Conservation (phyloP, 495 filamentous ascomycete genomes). For the Letharia lupina region DNA sequence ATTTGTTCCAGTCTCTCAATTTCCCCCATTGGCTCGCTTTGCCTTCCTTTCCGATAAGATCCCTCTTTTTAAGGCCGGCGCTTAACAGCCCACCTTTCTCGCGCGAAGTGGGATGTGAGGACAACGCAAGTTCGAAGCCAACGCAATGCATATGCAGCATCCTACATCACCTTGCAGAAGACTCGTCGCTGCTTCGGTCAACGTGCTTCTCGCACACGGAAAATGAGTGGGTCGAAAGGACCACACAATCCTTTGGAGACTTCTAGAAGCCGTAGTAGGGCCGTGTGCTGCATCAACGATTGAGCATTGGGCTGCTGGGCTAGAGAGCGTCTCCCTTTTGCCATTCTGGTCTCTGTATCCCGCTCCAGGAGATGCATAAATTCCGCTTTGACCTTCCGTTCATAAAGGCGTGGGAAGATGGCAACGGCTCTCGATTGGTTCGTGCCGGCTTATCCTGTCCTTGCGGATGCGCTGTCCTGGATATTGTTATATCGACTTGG, state of each 20-base stretch:
- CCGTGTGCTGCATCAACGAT: not conserved
- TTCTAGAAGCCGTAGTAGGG: not conserved
- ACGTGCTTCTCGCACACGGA: constrained; percentile 1
- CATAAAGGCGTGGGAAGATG: not conserved
- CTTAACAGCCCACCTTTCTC: not conserved
- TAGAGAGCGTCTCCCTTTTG: not conserved
- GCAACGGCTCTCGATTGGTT: not conserved
- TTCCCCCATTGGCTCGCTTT: not conserved
- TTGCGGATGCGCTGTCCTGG: not conserved
- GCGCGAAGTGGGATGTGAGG: constrained; percentile 11
- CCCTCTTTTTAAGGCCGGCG: not conserved
- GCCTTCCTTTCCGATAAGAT: not conserved
- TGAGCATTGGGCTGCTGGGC: not conserved
- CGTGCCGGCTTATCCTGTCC: not conserved
- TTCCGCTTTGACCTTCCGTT: constrained; percentile 1
- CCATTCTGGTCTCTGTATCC: not conserved
- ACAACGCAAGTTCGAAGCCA: not conserved
- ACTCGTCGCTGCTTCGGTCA: constrained; percentile 4
- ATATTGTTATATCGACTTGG: not conserved
- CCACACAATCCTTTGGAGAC: not conserved
- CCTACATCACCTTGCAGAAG: constrained; percentile 8
- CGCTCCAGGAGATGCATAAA: not conserved
- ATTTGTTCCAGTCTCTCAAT: not conserved
- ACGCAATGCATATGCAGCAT: not conserved
- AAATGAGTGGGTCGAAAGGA: not conserved